Percentiles rank a stretch among this genome's conserved stretches.
Conservation (phyloP, 2,329 filamentous ascomycete genomes). For the Colletotrichum camelliae region DNA sequence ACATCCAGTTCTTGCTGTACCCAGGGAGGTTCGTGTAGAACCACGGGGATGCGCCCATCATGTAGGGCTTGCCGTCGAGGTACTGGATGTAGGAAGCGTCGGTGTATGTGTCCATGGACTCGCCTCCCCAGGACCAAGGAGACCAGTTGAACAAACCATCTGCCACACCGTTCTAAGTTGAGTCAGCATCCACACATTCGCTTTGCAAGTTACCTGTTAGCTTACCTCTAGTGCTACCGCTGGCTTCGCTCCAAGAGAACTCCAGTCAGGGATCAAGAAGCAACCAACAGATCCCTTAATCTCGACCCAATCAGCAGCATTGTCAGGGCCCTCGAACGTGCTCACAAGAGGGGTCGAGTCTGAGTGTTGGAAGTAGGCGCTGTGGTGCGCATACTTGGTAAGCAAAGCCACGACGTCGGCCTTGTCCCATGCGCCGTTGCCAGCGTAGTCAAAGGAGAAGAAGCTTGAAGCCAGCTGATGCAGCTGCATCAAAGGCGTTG, state of each 20-base stretch:
- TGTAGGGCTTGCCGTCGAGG: not conserved
- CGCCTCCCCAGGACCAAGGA: not conserved
- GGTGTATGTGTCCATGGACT: not conserved
- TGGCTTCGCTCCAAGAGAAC: not conserved
- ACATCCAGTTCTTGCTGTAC: not conserved
- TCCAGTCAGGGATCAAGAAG: not conserved
- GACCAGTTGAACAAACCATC: not conserved
- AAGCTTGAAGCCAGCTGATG: not conserved
- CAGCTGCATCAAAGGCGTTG: not conserved
- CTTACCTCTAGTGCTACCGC: not conserved
- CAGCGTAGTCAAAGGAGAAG: not conserved
- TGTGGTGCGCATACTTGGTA: not conserved
- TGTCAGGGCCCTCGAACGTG: not conserved
- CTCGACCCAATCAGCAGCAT: not conserved
- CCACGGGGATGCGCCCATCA: not conserved
- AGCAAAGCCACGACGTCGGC: not conserved
- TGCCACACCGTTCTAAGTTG: not conserved
- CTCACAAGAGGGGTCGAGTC: not conserved
- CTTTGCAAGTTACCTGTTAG: too few species aligned
- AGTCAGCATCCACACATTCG: too few species aligned
- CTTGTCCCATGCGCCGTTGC: not conserved
- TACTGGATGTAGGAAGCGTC: not conserved
- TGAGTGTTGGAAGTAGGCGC: not conserved
- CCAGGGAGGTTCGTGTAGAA: not conserved
- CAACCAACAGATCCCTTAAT: not conserved